phyloP scores from a whole-genome alignment of 345 rosid species.

The Populus ilicifolia region DNA sequence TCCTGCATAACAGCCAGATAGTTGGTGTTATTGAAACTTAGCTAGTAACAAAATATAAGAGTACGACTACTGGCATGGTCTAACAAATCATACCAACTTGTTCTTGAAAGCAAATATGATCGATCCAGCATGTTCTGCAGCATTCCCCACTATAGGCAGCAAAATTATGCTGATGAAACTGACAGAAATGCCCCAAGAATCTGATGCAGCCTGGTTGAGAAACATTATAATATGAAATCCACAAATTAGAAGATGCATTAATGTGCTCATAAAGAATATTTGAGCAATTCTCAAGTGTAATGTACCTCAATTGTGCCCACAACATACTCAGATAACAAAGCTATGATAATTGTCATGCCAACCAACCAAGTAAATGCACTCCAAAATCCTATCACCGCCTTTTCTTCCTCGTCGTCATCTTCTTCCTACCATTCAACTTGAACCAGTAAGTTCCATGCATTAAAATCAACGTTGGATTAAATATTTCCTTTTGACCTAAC shows the following conservation, averaged over 20 bases:
- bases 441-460: not conserved
- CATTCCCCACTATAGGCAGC: constrained; percentile 90
- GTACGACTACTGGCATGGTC: not conserved
- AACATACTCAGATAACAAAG: constrained; percentile 75
- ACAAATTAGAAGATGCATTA: not conserved
- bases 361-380: constrained; percentile 70
- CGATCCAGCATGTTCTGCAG: constrained; percentile 95
- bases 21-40: not conserved
- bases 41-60: not conserved
- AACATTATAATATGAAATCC: not conserved
- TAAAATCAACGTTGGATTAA: not conserved
- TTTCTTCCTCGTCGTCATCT: constrained; percentile 59
- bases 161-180: constrained; percentile 81
- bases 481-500: not conserved
- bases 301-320: constrained; percentile 89
- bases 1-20: constrained; percentile 41
- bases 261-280: not conserved
- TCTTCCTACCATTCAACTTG: constrained; percentile 25
- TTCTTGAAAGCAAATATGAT: constrained; percentile 81
- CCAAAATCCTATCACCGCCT: constrained; percentile 77
- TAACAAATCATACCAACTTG: constrained; percentile 55
- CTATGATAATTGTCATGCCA: constrained; percentile 70
- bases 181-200: constrained; percentile 82
- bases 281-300: not conserved
- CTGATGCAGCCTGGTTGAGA: constrained; percentile 64